phyloP scores from a whole-genome alignment of 2,329 filamentous ascomycete species.

The Microdochium paspali region DNA sequence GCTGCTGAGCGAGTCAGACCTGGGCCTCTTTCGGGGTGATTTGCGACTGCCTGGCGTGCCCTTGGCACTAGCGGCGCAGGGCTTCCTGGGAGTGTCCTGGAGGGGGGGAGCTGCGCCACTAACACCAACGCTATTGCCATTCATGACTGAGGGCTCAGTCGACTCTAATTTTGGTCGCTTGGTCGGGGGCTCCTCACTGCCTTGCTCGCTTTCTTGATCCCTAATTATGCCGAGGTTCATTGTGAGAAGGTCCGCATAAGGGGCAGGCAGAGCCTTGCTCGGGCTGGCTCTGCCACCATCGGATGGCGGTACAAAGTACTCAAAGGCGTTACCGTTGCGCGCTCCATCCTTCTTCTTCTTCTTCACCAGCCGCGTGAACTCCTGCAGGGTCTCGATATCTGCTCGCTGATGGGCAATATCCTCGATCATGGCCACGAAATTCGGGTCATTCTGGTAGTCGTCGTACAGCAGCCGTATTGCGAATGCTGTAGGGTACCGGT shows the following conservation, averaged over 20 bases:
- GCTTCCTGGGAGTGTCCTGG: not conserved
- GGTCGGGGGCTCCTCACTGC: conserved; percentile 11
- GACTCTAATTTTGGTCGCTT: not conserved
- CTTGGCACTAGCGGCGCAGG: not conserved
- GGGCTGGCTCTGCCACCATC: conserved; percentile 30
- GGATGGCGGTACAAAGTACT: conserved; percentile 44
- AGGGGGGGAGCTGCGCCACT: not conserved
- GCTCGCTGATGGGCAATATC: conserved; percentile 48
- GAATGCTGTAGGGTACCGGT: conserved; percentile 53
- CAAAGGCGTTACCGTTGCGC: conserved; percentile 38
- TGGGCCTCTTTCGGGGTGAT: conserved; percentile 11
- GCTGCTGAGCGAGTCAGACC: conserved; percentile 19
- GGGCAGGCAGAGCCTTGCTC: conserved; percentile 36
- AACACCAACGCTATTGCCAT: not conserved
- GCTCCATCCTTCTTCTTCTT: conserved; percentile 49
- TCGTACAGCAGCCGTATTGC: conserved; percentile 52
- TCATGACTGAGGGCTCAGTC: not conserved
- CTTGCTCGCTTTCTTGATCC: conserved; percentile 20
- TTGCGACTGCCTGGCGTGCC: conserved; percentile 3
- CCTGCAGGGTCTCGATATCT: conserved; percentile 36
- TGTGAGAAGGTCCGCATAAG: conserved; percentile 36
- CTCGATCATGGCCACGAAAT: conserved; percentile 47
- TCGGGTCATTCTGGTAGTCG: conserved; percentile 39
- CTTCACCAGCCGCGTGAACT: conserved; percentile 41
- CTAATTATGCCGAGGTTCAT: conserved; percentile 28